These are phyloP conservation scores for Solidago caesia DNA, from an alignment of 129 eudicot genomes.

Conservation along the genomic window DNA sequence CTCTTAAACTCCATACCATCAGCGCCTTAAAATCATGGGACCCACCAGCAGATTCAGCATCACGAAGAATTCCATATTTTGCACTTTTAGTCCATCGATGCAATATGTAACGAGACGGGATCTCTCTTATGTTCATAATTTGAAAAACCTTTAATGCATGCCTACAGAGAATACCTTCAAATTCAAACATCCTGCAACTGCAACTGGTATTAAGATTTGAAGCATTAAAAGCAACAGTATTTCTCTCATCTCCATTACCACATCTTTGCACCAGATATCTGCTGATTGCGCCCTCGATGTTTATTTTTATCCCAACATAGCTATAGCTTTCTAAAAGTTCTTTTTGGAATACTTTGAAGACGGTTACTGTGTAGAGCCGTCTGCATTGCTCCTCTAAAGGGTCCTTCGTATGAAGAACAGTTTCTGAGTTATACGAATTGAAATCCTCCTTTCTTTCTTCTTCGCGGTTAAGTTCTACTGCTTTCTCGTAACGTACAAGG, in stretches of 20 bases:
- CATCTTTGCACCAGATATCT: constrained; percentile 72
- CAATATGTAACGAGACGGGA: constrained; percentile 74
- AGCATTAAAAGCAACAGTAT: constrained; percentile 74
- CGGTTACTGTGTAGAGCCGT: constrained; percentile 56
- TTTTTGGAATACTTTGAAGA: constrained; percentile 73
- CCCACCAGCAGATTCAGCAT: constrained; percentile 62
- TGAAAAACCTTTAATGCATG: constrained; percentile 77
- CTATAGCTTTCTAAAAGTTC: constrained; percentile 78
- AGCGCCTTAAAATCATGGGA: constrained; percentile 62
- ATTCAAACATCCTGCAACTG: constrained; percentile 87
- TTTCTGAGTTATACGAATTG: constrained; percentile 59
- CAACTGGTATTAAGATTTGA: constrained; percentile 71
- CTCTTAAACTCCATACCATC: constrained; percentile 83
- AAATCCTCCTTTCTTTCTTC: constrained; percentile 79
- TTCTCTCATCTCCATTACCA: constrained; percentile 70
- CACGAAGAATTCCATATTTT: constrained; percentile 62
- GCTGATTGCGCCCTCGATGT: constrained; percentile 74
- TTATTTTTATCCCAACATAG: constrained; percentile 65
- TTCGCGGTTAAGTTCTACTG: constrained; percentile 63
- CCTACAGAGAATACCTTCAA: constrained; percentile 78
- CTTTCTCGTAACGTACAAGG: constrained; percentile 65
- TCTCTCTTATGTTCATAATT: constrained; percentile 68
- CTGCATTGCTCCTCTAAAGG: constrained; percentile 84
- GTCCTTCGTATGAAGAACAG: constrained; percentile 75
- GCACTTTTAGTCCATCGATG: constrained; percentile 81